Base-by-base conservation (phyloP, 2,329 filamentous ascomycete species). In the Ophiostoma novo-ulmi region DNA sequence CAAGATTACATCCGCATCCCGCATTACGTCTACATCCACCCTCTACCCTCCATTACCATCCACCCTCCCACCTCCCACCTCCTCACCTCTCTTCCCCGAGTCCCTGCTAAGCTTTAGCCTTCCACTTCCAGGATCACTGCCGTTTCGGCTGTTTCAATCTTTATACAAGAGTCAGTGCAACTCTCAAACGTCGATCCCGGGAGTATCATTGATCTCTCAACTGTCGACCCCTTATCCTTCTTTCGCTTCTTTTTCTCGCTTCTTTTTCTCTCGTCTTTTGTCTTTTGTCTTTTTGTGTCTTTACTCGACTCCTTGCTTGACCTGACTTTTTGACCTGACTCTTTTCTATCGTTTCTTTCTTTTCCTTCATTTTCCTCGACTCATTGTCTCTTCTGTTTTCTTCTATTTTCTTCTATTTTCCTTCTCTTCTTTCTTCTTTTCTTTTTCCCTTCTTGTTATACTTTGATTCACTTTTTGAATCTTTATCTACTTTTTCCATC, bases 131-230 rank as follows among this genome's bases (percentile, higher is more conserved):
- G 76, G 75, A 76, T 77, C 75, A 71, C 73, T 74, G 75, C 77
- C 77, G 79, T 80, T 80, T 81, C 78, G 79, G 77, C 75, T 75
- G 79, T 80, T 80, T 80, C 78, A 78, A 79, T 77, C 76, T 74
- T 75, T 75, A 74, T 76, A 75, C 74, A 75, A 76, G 74, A 75
- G 77, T 79, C 78, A 78, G 77, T 79, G 77, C 78, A 75, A 79
- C 75, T 76, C 75, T 79, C 77, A 78, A 79, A 78, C 77, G 78
- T 78, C 77, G 78, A 80, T 81, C 79, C 77, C 76, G 75, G 69
- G 65, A 69, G 68, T 74, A 76, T 77, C 76, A 73, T 73, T 71
- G 66, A 76, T 75, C 73, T 71, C 72, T 66, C 31, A 41, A 39
- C 31, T 65, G 35, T 65, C 58, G 61, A 65, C 65, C 65, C 65